phyloP scores from a whole-genome alignment of 2,329 filamentous ascomycete genomes.

The Botrytis porri region DNA sequence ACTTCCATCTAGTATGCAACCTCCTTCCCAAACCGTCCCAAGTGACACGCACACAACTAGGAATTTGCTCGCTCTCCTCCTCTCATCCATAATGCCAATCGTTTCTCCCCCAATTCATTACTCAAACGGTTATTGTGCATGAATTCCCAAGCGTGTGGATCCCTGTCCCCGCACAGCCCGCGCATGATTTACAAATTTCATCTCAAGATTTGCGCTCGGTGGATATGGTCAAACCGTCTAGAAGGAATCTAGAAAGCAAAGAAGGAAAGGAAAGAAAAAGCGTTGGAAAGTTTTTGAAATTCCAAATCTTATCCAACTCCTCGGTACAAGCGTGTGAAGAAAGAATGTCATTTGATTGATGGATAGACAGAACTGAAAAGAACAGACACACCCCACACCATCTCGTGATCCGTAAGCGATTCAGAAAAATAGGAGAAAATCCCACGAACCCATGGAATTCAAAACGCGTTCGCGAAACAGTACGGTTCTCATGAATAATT shows the following conservation, averaged over 20 bases:
- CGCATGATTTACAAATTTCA: conserved; percentile 13
- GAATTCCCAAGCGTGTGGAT: conserved; percentile 2
- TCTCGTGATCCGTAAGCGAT: background rate
- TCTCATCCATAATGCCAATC: conserved; percentile 13
- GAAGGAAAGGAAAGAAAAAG: background rate
- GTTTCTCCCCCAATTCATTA: background rate
- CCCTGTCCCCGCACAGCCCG: conserved; percentile 6
- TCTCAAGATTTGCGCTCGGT: conserved; percentile 9
- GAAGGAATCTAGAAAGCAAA: background rate
- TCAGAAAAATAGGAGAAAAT: background rate
- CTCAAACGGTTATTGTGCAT: background rate
- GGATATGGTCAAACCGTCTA: background rate
- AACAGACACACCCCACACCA: background rate
- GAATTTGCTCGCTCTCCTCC: background rate
- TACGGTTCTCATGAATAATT: background rate
- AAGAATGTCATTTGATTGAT: background rate
- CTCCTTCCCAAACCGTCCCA: background rate
- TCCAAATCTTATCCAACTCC: background rate
- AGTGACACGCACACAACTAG: conserved; percentile 5
- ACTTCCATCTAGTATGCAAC: background rate
- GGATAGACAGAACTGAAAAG: too few relatives aligned
- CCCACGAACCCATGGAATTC: background rate
- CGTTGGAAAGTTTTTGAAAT: background rate
- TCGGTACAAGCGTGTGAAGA: background rate
- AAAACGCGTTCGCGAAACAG: background rate